Evolutionary conservation across 129 eudicot genomes (phyloP), one percentile per base, ranked within the genome.

Genomic region (Helianthus tuberosus): DNA sequence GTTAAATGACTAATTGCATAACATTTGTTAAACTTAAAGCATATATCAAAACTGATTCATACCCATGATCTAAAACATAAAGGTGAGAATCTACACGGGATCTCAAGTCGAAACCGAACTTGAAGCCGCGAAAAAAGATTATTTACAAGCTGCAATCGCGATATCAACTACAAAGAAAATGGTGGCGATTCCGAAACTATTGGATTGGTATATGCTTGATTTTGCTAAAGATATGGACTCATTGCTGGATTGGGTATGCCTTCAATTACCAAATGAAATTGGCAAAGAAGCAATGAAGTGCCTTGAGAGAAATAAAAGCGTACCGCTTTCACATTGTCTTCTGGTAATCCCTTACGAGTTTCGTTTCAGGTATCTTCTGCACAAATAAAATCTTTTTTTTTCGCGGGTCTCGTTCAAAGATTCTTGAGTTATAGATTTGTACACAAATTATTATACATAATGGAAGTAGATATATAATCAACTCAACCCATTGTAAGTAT

Each of bases 191-290:
- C 96, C 98, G 32, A 92, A 92, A 61, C 83, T 92, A 47, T 75
- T 92, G 77, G 91, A 92, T 61, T 92, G 98, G 98, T 92, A 92
- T 86, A 75, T 92, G 61, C 91, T 92, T 35, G 96, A 92, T 81
- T 92, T 92, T 82, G 96, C 98, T 14, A 92, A 92, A 80, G 91
- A 92, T 70, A 35, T 89, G 64, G 98, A 87, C 23, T 87, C 98
- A 3, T 78, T 92, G 82, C 75, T 92, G 13, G 98, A 92, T 74
- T 92, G 98, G 98, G 81, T 92, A 71, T 92, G 96, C 82, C 94
- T 92, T 75, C 98, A 92, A 47, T 80, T 92, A 53, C 98, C 96
- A 32, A 67, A 68, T 63, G 91, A 87, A 41, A 85, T 85, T 6
- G 81, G 96, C 52, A 89, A 89, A 81, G 91, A 87, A 74, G 96